A percentile compares a stretch with the other conserved stretches of the same genome.
phyloP scores from a whole-genome alignment of 1,284 basidiomycete genomes.

The Heterobasidion occidentale region DNA sequence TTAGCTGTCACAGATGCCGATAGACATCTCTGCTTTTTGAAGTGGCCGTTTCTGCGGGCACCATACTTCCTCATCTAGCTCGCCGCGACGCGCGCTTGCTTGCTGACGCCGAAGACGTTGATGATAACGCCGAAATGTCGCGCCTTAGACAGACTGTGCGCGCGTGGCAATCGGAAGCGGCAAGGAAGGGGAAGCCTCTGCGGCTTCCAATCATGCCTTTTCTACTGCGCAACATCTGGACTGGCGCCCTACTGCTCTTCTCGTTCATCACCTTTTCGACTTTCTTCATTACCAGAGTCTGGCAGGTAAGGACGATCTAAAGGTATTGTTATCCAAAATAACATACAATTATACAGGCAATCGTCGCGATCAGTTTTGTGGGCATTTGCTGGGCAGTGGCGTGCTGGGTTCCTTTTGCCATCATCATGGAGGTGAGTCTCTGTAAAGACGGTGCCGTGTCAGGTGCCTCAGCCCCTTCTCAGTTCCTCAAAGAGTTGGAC shows the following conservation, averaged over 20 bases:
- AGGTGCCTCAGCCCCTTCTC: background rate
- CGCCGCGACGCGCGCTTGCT: slow-evolving; percentile 73
- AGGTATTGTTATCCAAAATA: background rate
- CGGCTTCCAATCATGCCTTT: slow-evolving; percentile 81
- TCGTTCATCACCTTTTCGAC: slow-evolving; percentile 72
- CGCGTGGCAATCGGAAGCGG: slow-evolving; percentile 78
- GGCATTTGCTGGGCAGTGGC: slow-evolving; percentile 95
- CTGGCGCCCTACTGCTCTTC: slow-evolving; percentile 75
- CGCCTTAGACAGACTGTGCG: slow-evolving; percentile 65
- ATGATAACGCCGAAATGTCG: slow-evolving; percentile 65
- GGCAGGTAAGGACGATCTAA: slow-evolving; percentile 35
- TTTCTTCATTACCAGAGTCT: slow-evolving; percentile 74
- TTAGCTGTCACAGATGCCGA: background rate
- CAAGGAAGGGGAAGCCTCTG: slow-evolving; percentile 60
- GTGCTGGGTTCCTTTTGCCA: slow-evolving; percentile 87
- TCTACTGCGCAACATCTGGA: slow-evolving; percentile 89
- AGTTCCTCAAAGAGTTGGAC: slow-evolving; percentile 80
- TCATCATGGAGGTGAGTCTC: slow-evolving; percentile 80
- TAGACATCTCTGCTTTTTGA: slow-evolving; percentile 6
- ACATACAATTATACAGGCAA: no score
- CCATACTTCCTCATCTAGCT: slow-evolving; percentile 76
- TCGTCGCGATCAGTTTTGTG: slow-evolving; percentile 64
- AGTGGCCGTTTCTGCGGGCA: slow-evolving; percentile 84
- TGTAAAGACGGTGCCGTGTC: background rate
- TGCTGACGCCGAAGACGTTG: slow-evolving; percentile 58